A percentile compares a stretch with the other conserved stretches of the same genome.
Evolutionary conservation across 805 yeast genomes (phyloP).

Genomic region (Ogataea siamensis): DNA sequence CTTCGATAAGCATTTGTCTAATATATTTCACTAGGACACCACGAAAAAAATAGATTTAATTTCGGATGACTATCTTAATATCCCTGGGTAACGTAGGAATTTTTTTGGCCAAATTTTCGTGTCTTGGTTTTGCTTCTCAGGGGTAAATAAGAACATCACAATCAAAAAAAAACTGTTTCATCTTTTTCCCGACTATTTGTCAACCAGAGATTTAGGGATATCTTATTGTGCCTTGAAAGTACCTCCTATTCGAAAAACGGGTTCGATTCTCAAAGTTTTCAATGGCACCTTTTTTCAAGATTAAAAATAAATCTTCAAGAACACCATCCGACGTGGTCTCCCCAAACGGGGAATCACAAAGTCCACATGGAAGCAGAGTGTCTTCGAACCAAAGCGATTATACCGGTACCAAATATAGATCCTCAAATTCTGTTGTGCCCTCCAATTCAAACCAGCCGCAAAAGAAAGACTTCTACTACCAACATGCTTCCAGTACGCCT

Average conservation of each 20-base stretch:
- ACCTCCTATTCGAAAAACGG: not conserved
- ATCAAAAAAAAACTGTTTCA: constrained; percentile 4
- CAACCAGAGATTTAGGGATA: no score
- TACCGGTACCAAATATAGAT: no score
- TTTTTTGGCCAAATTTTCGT: no score
- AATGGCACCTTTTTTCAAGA: constrained; percentile 27
- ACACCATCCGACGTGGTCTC: constrained; percentile 1
- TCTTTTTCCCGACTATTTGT: not conserved
- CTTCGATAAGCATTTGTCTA: constrained; percentile 60
- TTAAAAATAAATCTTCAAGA: constrained; percentile 21
- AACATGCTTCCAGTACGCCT: no score
- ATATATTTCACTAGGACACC: no score
- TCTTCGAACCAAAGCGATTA: constrained; percentile 10
- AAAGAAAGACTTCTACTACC: not conserved
- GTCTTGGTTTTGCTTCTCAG: not conserved
- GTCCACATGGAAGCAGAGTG: constrained; percentile 12
- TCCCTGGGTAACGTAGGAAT: no score
- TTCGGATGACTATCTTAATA: no score
- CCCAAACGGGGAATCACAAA: constrained; percentile 14
- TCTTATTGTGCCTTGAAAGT: no score
- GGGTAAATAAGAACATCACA: no score
- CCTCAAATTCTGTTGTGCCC: no score
- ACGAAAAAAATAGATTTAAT: no score
- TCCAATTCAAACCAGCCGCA: not conserved
- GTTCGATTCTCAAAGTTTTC: not conserved